phyloP scores from a whole-genome alignment of 129 eudicot species.

The Helichrysum umbraculigerum region DNA sequence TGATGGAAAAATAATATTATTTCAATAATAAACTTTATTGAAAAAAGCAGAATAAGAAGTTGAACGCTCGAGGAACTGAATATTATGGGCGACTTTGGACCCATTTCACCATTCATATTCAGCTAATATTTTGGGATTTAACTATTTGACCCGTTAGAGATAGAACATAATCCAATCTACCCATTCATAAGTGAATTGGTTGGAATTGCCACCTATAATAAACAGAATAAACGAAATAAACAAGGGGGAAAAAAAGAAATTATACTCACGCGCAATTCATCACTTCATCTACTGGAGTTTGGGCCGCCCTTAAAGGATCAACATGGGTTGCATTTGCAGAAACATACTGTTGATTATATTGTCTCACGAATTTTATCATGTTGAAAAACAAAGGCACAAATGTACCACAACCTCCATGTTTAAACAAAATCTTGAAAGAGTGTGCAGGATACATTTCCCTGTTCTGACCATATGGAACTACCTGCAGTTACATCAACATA shows the following conservation, averaged over 20 bases:
- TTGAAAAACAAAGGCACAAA: conserved; percentile 74
- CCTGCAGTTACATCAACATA: conserved; percentile 43
- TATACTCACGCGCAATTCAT: conserved; percentile 77
- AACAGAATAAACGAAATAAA: not conserved
- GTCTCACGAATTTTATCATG: conserved; percentile 60
- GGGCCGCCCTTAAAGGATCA: conserved; percentile 85
- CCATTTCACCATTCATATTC: not conserved
- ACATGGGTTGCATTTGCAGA: conserved; percentile 43
- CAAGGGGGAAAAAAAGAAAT: not conserved
- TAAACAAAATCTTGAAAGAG: conserved; percentile 82
- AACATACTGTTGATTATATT: conserved; percentile 45
- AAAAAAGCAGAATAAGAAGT: not conserved
- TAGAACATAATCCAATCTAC: not conserved
- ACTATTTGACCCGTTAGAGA: not conserved
- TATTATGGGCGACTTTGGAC: not conserved
- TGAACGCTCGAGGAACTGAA: not conserved
- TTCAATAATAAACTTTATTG: too few species aligned
- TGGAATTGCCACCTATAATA: not conserved
- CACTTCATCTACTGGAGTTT: conserved; percentile 91
- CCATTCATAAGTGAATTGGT: too few species aligned
- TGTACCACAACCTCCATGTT: conserved; percentile 94
- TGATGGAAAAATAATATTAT: not conserved
- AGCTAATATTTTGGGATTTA: not conserved
- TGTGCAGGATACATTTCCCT: conserved; percentile 76
- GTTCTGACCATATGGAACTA: conserved; percentile 69